Evolutionary conservation across 345 rosid species (phyloP).

Genomic region (Bruguiera parviflora): DNA sequence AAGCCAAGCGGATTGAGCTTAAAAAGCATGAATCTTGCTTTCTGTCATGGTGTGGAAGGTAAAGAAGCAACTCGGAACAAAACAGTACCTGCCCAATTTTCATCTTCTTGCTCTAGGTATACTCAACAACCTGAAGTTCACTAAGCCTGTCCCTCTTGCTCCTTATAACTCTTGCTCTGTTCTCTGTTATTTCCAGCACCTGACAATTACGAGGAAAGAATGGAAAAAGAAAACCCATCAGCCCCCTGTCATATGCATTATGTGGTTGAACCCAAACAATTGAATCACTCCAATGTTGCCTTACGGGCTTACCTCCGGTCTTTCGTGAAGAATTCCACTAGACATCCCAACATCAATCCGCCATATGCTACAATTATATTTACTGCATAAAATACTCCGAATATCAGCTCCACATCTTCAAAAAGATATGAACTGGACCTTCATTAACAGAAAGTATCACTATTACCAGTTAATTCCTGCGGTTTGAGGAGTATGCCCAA

Average conservation of each 20-base stretch:
- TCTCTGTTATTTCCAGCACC: constrained; percentile 78
- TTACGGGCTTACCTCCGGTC: constrained; percentile 68
- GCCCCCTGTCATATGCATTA: no score
- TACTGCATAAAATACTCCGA: constrained; percentile 40
- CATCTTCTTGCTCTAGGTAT: constrained; percentile 27
- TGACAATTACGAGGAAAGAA: constrained; percentile 23
- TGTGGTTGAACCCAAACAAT: no score
- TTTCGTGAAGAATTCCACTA: constrained; percentile 79
- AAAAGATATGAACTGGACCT: neutral
- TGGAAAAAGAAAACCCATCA: neutral
- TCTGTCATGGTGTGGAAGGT: neutral
- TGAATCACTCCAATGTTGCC: neutral
- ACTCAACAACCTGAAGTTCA: constrained; percentile 56
- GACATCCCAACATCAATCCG: constrained; percentile 96
- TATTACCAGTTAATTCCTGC: constrained; percentile 78
- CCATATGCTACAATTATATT: constrained; percentile 83
- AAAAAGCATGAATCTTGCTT: no score
- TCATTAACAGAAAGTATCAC: neutral
- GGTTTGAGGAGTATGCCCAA: constrained; percentile 92
- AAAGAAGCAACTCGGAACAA: neutral
- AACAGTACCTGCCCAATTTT: constrained; percentile 19
- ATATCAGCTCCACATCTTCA: neutral
- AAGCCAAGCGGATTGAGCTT: no score
- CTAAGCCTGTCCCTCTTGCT: constrained; percentile 43
- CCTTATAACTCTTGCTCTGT: constrained; percentile 63